Conservation (phyloP, 129 eudicot genomes). For the Heracleum sosnowskyi region DNA sequence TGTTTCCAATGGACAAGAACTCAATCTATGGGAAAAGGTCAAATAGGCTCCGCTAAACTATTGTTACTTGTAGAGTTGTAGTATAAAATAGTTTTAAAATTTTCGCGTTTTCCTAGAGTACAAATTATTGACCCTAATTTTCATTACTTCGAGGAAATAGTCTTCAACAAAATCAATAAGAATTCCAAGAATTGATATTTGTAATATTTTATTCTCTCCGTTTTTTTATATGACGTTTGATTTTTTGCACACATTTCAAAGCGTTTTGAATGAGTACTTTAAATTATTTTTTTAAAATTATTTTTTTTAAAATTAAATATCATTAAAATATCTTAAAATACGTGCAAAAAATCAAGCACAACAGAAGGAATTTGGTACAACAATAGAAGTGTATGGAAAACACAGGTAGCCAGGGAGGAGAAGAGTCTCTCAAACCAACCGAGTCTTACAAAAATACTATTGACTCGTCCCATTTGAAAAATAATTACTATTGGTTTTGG, state of each 20-base stretch:
- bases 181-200: not conserved
- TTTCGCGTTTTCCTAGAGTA: not conserved
- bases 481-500: too few species aligned
- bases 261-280: too few species aligned
- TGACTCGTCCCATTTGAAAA: not conserved
- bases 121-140: not conserved
- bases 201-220: not conserved
- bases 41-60: not conserved
- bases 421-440: not conserved
- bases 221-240: too few species aligned
- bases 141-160: not conserved
- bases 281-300: too few species aligned
- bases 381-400: not conserved
- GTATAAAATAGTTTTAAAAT: not conserved
- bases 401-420: too few species aligned
- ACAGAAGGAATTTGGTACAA: too few species aligned
- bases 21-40: not conserved
- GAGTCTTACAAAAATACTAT: not conserved
- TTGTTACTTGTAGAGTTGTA: not conserved
- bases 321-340: too few species aligned
- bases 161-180: conserved; percentile 1
- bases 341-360: too few species aligned
- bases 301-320: too few species aligned
- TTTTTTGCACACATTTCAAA: too few species aligned
- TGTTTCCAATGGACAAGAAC: not conserved